Conservation (phyloP, 208 protist genomes). For the Novymonas esmeraldas region DNA sequence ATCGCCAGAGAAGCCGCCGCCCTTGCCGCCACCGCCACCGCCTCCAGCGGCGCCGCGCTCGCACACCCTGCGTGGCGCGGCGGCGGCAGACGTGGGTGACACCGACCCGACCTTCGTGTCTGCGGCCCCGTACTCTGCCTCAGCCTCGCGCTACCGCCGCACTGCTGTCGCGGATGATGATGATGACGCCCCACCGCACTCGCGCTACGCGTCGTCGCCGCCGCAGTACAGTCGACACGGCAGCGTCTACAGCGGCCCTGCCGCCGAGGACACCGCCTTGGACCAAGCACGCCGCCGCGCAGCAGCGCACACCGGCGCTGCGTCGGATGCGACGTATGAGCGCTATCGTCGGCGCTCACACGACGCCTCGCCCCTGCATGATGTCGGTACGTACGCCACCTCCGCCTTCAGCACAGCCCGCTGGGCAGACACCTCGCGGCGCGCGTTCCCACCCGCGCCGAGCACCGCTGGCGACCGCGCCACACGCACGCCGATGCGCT, state of each 20-base stretch:
- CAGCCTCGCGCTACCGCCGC: neutral
- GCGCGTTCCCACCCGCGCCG: neutral
- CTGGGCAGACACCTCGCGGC: slow-evolving; percentile 4
- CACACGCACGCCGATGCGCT: neutral
- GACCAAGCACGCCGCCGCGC: neutral
- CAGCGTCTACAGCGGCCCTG: neutral
- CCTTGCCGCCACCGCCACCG: slow-evolving; percentile 5
- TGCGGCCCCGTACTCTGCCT: neutral
- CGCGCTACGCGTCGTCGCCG: neutral
- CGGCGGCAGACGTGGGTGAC: neutral
- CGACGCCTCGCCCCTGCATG: neutral
- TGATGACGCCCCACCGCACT: neutral
- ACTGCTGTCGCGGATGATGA: neutral
- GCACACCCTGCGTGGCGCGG: neutral
- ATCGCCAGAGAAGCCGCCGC: slow-evolving; percentile 1
- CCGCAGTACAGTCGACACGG: neutral
- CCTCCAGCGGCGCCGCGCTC: neutral
- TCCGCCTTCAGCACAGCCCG: neutral
- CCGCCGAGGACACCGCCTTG: neutral
- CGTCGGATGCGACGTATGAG: neutral
- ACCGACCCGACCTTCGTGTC: neutral
- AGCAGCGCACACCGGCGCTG: neutral
- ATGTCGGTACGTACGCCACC: neutral
- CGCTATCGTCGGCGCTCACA: neutral
- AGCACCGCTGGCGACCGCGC: neutral